phyloP scores from a whole-genome alignment of 108 stramenopile genomes.

The Nannochloropsis salina region DNA sequence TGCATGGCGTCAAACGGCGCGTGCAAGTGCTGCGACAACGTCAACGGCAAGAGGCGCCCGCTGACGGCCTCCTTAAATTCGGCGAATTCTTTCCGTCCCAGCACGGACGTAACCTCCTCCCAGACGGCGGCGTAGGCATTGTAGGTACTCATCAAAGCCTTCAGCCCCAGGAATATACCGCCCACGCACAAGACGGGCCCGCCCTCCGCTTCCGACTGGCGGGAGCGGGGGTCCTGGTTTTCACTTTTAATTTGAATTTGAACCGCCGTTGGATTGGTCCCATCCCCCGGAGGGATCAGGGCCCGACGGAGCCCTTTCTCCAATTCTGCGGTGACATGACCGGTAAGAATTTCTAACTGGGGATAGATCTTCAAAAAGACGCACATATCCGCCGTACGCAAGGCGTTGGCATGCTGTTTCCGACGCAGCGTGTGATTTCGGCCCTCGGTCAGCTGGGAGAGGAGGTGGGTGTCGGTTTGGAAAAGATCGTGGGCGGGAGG shows the following conservation, averaged over 20 bases:
- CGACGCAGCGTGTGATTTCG: neutral
- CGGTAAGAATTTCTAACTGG: neutral
- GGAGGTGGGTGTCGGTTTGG: neutral
- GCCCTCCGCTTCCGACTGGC: too few species aligned
- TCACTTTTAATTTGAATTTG: neutral
- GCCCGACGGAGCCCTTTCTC: neutral
- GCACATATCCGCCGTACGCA: neutral
- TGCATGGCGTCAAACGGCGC: neutral
- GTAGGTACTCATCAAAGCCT: constrained; percentile 4
- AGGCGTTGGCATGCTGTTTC: neutral
- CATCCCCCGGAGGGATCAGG: neutral
- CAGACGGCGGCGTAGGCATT: neutral
- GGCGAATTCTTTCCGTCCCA: neutral
- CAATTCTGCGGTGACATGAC: neutral
- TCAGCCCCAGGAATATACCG: neutral
- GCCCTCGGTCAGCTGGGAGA: neutral
- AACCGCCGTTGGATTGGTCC: too few species aligned
- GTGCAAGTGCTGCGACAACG: neutral
- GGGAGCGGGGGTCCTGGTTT: neutral
- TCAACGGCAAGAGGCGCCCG: neutral
- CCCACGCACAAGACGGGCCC: neutral
- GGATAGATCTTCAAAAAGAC: neutral
- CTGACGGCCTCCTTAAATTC: neutral
- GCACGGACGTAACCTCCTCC: neutral
- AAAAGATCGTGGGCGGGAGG: neutral